Evolutionary conservation across 1,284 basidiomycete species (phyloP).

Genomic region (Ceratobasidium sp.): DNA sequence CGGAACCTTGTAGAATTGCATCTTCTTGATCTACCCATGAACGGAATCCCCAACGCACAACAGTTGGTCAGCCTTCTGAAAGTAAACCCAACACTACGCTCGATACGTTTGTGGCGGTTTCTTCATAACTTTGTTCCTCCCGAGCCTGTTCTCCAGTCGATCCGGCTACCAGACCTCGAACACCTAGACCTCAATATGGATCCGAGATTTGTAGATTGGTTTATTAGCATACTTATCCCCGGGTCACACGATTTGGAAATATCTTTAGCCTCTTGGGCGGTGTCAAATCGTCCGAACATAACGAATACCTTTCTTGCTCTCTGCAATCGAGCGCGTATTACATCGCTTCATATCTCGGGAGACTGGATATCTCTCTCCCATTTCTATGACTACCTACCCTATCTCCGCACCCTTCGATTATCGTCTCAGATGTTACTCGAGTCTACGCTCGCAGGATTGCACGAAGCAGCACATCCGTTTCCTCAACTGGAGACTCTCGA

Average conservation of each 20-base stretch:
- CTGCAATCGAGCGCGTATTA: constrained; percentile 12
- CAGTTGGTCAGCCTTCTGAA: constrained; percentile 7
- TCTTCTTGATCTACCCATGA: constrained; percentile 11
- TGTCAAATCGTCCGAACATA: not conserved
- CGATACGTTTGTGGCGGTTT: constrained; percentile 9
- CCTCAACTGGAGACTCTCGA: constrained; percentile 25
- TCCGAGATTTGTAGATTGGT: constrained; percentile 14
- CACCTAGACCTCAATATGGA: not conserved
- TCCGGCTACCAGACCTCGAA: not conserved
- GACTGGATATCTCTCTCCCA: not conserved
- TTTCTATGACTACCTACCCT: not conserved
- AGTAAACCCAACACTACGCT: not conserved
- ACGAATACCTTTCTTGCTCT: not conserved
- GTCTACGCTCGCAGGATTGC: constrained; percentile 10
- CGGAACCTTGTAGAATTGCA: constrained; percentile 36
- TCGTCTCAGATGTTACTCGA: not conserved
- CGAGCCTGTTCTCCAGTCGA: not conserved
- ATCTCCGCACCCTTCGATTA: not conserved
- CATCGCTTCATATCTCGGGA: not conserved
- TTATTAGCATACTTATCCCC: not conserved
- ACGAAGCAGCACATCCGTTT: not conserved
- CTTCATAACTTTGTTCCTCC: not conserved
- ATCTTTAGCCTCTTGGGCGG: not conserved
- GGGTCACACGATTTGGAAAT: not conserved
- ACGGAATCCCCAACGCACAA: not conserved